Evolutionary conservation across 2,329 filamentous ascomycete species (phyloP), one percentile per base, ranked within the genome.

Genomic region (Harringtonia aguacate): DNA sequence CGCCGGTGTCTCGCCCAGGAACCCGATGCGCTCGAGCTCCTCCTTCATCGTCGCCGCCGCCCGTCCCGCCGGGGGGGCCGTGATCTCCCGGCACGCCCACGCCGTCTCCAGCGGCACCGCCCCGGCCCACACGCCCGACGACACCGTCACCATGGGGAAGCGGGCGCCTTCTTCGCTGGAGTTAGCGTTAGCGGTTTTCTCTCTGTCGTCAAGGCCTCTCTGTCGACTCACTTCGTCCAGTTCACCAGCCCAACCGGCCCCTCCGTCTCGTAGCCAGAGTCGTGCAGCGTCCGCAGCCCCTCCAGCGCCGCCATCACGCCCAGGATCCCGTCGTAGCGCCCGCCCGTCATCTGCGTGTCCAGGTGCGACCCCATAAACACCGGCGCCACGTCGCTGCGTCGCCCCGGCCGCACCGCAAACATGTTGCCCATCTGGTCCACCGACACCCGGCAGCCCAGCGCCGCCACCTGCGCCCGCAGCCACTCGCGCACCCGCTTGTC

Each of bases 351-450:
- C 50, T 81, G 77, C 0, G 77, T 81, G 53, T 83, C 79, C 3
- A 83, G 57, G 58, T 88, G 84, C 9, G 77, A 83, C 3, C 84
- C 84, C 36, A 78, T 81, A 48, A 78, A 84, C 73, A 68, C 3
- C 74, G 73, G 22, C 17, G 75, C 67, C 55, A 88, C 84, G 2
- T 84, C 60, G 0, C 70, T 78, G 7, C 70, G 18, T 57, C 84
- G 89, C 1, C 85, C 84, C 4, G 78, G 73, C 3, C 81, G 72
- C 4, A 86, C 68, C 1, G 84, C 83, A 56, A 90, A 92, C 48
- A 83, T 84, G 52, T 90, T 92, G 18, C 85, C 85, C 76, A 90
- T 88, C 22, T 75, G 67, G 56, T 92, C 86, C 2, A 86, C 61
- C 0, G 72, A 79, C 8, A 84, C 69, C 4, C 70, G 68, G 58